These are phyloP conservation scores for Rhodotorula sp. DNA, from an alignment of 1,284 basidiomycete genomes.

Conservation along the genomic window DNA sequence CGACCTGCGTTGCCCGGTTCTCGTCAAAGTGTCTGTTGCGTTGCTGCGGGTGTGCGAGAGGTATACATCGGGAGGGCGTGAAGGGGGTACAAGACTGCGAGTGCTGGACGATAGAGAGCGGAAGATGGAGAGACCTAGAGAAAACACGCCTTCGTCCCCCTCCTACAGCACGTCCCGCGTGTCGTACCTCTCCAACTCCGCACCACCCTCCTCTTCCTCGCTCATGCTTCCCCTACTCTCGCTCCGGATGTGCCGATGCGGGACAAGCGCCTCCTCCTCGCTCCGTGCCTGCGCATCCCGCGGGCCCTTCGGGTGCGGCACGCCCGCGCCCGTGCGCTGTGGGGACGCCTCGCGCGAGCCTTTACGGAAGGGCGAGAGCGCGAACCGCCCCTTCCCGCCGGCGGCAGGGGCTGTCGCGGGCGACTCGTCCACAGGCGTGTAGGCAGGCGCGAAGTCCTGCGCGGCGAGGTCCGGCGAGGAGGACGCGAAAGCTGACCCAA, in stretches of 20 bases:
- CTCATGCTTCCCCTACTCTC: not conserved
- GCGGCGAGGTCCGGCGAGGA: slow-evolving; percentile 11
- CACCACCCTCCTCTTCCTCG: slow-evolving; percentile 14
- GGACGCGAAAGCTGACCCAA: not conserved
- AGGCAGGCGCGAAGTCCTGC: not conserved
- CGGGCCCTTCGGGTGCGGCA: slow-evolving; percentile 23
- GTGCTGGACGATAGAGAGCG: not conserved
- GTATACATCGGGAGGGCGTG: not conserved
- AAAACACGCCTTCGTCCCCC: not conserved
- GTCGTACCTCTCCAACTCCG: slow-evolving; percentile 19
- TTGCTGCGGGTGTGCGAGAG: not conserved
- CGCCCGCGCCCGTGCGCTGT: not conserved
- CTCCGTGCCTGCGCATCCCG: slow-evolving; percentile 23
- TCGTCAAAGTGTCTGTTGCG: not conserved
- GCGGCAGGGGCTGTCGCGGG: not conserved
- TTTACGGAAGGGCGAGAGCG: slow-evolving; percentile 8
- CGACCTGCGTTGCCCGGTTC: not conserved
- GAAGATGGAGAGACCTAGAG: not conserved
- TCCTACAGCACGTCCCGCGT: slow-evolving; percentile 24
- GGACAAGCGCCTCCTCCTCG: slow-evolving; percentile 31
- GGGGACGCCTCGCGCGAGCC: slow-evolving; percentile 1
- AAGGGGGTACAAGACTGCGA: not conserved
- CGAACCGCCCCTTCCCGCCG: not conserved
- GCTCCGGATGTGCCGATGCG: not conserved
- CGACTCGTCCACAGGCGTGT: not conserved